Evolutionary conservation across 768 basidiomycete species (phyloP).

Genomic region (Tulasnella sp.): DNA sequence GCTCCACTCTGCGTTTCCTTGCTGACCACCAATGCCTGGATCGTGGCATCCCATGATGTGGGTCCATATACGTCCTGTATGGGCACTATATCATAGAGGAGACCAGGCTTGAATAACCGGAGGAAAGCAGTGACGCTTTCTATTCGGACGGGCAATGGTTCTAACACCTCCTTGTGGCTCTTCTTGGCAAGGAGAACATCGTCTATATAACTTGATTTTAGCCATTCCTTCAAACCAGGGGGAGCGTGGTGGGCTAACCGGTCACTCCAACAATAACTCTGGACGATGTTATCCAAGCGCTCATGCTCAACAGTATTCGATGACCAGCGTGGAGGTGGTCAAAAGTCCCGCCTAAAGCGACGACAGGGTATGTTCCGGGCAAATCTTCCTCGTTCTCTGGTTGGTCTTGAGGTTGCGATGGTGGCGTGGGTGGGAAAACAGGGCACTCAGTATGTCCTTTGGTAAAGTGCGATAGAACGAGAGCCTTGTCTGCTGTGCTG

Average conservation of each 20-base stretch:
- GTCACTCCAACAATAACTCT: constrained; percentile 88
- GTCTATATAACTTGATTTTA: constrained; percentile 31
- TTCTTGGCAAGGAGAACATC: constrained; percentile 62
- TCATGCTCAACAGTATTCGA: constrained; percentile 91
- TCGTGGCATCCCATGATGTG: constrained; percentile 70
- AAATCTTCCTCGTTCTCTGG: neutral
- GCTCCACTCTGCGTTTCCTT: constrained; percentile 76
- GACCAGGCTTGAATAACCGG: constrained; percentile 48
- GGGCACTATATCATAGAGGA: constrained; percentile 56
- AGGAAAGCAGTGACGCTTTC: constrained; percentile 56
- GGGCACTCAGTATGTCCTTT: too few relatives aligned
- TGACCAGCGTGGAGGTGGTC: constrained; percentile 97
- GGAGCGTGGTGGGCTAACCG: constrained; percentile 33
- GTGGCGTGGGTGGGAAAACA: constrained; percentile 1
- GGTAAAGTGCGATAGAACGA: too few relatives aligned
- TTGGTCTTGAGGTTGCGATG: neutral
- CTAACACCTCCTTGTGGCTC: constrained; percentile 50
- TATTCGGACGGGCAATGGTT: constrained; percentile 46
- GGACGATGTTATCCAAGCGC: constrained; percentile 59
- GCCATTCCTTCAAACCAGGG: neutral
- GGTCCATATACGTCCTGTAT: constrained; percentile 85
- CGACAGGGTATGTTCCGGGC: constrained; percentile 39
- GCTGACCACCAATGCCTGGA: constrained; percentile 89
- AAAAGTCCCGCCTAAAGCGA: constrained; percentile 91
- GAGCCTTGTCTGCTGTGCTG: too few relatives aligned